Conservation (phyloP, 2,329 filamentous ascomycete species). For the Arachnomyces sp. region DNA sequence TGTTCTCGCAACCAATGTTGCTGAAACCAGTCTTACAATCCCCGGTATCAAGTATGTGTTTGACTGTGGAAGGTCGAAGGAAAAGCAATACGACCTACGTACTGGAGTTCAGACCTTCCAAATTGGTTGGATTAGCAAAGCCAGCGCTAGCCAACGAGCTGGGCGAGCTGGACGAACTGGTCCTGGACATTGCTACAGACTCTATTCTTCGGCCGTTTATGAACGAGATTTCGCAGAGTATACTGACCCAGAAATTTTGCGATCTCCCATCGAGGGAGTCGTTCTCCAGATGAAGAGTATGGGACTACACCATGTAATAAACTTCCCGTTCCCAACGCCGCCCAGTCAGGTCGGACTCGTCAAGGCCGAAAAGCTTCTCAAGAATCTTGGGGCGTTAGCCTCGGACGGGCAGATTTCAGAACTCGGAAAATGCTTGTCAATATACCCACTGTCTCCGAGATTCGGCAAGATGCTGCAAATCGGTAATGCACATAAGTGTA, state of each 20-base stretch:
- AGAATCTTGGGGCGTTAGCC: conserved; percentile 75
- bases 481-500: conserved; percentile 71
- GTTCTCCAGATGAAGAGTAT: conserved; percentile 93
- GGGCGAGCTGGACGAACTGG: conserved; percentile 94
- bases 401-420: conserved; percentile 66
- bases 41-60: conserved; percentile 94
- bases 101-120: conserved; percentile 95
- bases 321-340: conserved; percentile 92
- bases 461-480: conserved; percentile 89
- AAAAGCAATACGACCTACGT: conserved; percentile 76
- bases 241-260: conserved; percentile 76
- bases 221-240: conserved; percentile 80
- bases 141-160: conserved; percentile 81
- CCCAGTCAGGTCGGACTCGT: conserved; percentile 69
- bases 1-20: conserved; percentile 90
- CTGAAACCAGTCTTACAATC: conserved; percentile 94
- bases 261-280: conserved; percentile 86
- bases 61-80: conserved; percentile 86
- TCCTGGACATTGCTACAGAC: conserved; percentile 86
- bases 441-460: conserved; percentile 83
- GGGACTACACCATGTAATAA: conserved; percentile 80
- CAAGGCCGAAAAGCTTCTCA: conserved; percentile 78
- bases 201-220: conserved; percentile 92
- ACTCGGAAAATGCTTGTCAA: conserved; percentile 71
- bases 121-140: conserved; percentile 95